Evolutionary conservation across 2,329 filamentous ascomycete genomes (phyloP), one percentile per base, ranked within the genome.

Genomic region (Trichoderma atrobrunneum): DNA sequence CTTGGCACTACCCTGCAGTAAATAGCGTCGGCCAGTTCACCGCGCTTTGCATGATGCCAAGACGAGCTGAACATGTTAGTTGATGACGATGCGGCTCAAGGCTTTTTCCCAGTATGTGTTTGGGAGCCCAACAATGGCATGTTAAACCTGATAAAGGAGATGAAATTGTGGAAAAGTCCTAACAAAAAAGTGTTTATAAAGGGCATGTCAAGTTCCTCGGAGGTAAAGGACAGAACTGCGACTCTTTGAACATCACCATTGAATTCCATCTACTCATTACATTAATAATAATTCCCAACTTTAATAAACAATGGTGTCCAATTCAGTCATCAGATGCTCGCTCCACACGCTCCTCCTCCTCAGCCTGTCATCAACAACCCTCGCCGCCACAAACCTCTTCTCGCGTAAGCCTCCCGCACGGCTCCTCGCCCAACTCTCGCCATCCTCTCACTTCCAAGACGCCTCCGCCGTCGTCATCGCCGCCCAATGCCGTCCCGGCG

Each of bases 381-480:
- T 67, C 34, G 64, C 64, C 51, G 24, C 64, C 64, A 67, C 64
- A 67, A 32, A 43, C 36, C 32, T 39, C 64, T 43, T 59, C 64
- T 36, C 64, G 39, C 51, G 57, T 24, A 67, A 59, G 34, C 64
- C 64, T 67, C 64, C 51, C 34, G 64, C 51, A 21, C 64, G 64
- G n/a, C 64, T 67, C 64, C 26, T 67, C 18, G 51, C 64, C 54
- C 64, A 59, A 18, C 24, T 57, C 5, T 32, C 30, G 11, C 34
- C 34, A 4, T 43, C 54, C 21, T 59, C 64, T 7, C 32, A 36
- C 32, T 43, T 67, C 51, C 64, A 43, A 43, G 32, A 30, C 2
- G 11, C 34, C 18, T 39, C 51, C 51, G 18, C 51, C 54, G 24
- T 59, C 32, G 32, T 34, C 51, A 34, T 36, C 24, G 54, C 64